Base-by-base conservation (phyloP, 345 rosid genomes). In the Isatis tinctoria region DNA sequence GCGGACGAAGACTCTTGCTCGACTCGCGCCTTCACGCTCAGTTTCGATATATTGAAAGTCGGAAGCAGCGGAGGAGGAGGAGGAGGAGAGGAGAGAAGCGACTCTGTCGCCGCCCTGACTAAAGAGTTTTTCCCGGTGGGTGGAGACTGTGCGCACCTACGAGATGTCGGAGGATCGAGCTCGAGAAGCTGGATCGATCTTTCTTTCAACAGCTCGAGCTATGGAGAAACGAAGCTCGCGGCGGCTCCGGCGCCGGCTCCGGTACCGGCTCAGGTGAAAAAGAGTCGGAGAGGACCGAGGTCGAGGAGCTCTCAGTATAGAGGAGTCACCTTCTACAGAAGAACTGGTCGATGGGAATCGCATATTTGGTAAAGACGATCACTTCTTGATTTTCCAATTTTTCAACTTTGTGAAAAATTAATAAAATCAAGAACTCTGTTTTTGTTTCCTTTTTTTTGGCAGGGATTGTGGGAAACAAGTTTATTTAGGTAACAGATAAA, bases 391-490 rank as follows among this genome's bases (percentile, higher is more conserved):
- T 17, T 35, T 10, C 10, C 39, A 18, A 39, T 27, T 44, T 49
- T 24, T 12, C 2, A 32, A 20, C 44, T 12, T 47, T 17, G 28
- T 11, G 40, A 36, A 12, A 12, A 10, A 26, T 73, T 60, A 12
- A 45, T 48, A 30, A 8, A 13, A 69, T 40, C 53, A 52, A n/a
- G 10, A 56, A 30, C 37, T 51, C 9, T 22, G 2, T 43, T n/a
- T 41, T 41, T 22, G 45, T 10, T 41, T 61, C n/a, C 27, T 26
- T 35, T 70, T 36, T 62, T n/a, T 30, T 30, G 6, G 2, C 87
- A 93, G 98, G 98, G 98, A 93, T 74, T 89, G 96, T 72, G 96
- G 98, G 60, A 93, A 91, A 81, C 97, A 93, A 82, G 96, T 93
- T 3, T 89, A 91, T 84, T 76, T 91, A 73, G 98, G 98, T 93